A percentile compares a stretch with the other conserved stretches of the same genome.
These are phyloP conservation scores for Myxozyma geophila DNA, from an alignment of 805 yeast genomes.

Conservation along the genomic window DNA sequence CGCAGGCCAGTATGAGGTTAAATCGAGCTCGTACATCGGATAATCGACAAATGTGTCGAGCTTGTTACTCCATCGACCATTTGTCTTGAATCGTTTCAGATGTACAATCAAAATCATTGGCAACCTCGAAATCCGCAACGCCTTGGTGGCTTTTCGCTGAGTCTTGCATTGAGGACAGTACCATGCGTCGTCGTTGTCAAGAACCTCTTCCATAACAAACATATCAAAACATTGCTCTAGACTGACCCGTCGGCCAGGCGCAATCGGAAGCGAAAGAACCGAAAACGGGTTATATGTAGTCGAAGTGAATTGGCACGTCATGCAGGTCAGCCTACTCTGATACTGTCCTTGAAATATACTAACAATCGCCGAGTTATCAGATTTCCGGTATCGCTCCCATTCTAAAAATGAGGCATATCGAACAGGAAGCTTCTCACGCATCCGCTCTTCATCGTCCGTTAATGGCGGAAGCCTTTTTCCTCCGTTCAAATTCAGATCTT, in stretches of 20 bases:
- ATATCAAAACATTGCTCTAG: conserved; percentile 73
- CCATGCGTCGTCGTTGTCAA: conserved; percentile 85
- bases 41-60: conserved; percentile 68
- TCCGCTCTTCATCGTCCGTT: conserved; percentile 70
- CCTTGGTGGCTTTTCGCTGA: conserved; percentile 68
- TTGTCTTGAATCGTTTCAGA: conserved; percentile 73
- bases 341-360: conserved; percentile 89
- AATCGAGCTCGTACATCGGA: conserved; percentile 64
- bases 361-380: conserved; percentile 78
- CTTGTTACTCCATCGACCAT: conserved; percentile 50
- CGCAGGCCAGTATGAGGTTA: conserved; percentile 75
- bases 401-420: conserved; percentile 84
- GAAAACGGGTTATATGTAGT: conserved; percentile 87
- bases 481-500: conserved; percentile 75
- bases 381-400: conserved; percentile 84
- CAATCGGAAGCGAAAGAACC: conserved; percentile 78
- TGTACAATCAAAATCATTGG: conserved; percentile 83
- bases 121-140: conserved; percentile 71
- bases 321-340: conserved; percentile 74
- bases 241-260: conserved; percentile 49
- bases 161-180: conserved; percentile 74
- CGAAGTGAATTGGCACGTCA: conserved; percentile 73
- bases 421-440: conserved; percentile 72
- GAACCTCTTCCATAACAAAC: conserved; percentile 72
- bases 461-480: conserved; percentile 60